Evolutionary conservation across 768 basidiomycete species (phyloP), one percentile per base, ranked within the genome.

Genomic region (Amanita inopinata): DNA sequence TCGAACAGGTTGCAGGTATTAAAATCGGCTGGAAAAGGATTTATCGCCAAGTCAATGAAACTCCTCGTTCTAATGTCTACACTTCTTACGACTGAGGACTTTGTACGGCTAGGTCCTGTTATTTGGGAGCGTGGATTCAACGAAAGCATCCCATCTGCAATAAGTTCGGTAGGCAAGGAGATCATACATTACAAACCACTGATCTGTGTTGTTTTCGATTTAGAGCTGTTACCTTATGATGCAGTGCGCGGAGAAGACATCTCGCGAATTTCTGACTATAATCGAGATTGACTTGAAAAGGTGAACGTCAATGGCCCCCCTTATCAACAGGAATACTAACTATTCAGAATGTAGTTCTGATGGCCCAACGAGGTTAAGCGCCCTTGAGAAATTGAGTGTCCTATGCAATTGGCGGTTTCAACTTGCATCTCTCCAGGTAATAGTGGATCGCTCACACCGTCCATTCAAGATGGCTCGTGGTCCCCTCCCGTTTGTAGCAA

Each of bases 381-480:
- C 80, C 0, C 62, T 83, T 25, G 64, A 66, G 30, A 74, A 74
- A 45, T 59, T 87, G 15, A 66, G 70, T 24, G 65, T 68, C 8
- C 60, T 87, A 7, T 64, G 73, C 35, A 77, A 77, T 42, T 80
- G 80, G 76, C 71, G 84, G 17, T 82, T 76, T 50, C 82, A 86
- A 54, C 65, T 87, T 24, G 57, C 76, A 38, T 71, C 76, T 2
- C 81, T 82, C 52, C 70, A 67, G 28, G 70, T 77, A 33, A 59
- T 85, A 17, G 56, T 66, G 2, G 83, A 86, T 54, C 71, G 77
- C 31, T 60, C 61, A 0, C 76, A 76, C 50, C 72, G 82, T 17
- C 78, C 83, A 0, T 87, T 89, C 62, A 83, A 76, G 51, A 56
- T 78, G 12, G 71, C 78, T n/a, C 69, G 80, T n/a, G 73, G 69